Evolutionary conservation across 2,329 filamentous ascomycete species (phyloP).

Genomic region (Paraphaeosphaeria sporulosa): DNA sequence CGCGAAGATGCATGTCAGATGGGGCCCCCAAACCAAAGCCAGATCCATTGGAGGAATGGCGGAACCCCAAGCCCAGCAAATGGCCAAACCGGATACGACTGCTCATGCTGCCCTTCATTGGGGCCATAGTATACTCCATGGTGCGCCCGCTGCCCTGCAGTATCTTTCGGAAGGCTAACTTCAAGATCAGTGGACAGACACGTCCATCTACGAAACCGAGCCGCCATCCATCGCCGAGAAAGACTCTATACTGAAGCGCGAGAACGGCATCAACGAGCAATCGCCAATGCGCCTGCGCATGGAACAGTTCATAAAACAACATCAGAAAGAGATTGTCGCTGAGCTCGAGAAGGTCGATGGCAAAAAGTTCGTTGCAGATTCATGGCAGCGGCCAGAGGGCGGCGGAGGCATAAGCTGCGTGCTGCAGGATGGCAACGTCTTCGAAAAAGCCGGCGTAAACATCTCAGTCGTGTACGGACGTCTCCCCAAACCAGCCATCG

Average conservation of each 20-base stretch:
- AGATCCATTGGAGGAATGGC: slow-evolving; percentile 44
- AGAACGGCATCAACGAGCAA: slow-evolving; percentile 74
- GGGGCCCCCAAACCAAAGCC: slow-evolving; percentile 30
- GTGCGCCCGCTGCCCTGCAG: slow-evolving; percentile 47
- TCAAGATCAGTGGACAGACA: slow-evolving; percentile 40
- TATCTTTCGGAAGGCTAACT: neutral
- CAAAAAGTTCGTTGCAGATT: slow-evolving; percentile 80
- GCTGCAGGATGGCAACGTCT: slow-evolving; percentile 93
- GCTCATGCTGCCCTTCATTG: slow-evolving; percentile 59
- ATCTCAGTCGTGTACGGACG: slow-evolving; percentile 94
- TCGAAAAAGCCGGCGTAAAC: slow-evolving; percentile 97
- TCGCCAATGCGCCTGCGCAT: slow-evolving; percentile 98
- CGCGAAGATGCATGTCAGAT: slow-evolving; percentile 29
- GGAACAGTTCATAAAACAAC: slow-evolving; percentile 94
- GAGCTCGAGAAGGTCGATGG: slow-evolving; percentile 87
- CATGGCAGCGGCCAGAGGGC: slow-evolving; percentile 86
- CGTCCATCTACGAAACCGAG: slow-evolving; percentile 58
- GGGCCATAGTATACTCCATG: slow-evolving; percentile 66
- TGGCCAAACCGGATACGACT: slow-evolving; percentile 53
- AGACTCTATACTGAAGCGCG: slow-evolving; percentile 81
- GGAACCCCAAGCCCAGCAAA: slow-evolving; percentile 45
- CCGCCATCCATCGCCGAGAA: slow-evolving; percentile 80
- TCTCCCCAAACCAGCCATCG: slow-evolving; percentile 84
- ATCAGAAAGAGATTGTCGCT: slow-evolving; percentile 86
- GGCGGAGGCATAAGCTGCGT: slow-evolving; percentile 95